phyloP scores from a whole-genome alignment of 148 eudicot genomes.

The Salicornia ramosissima region DNA sequence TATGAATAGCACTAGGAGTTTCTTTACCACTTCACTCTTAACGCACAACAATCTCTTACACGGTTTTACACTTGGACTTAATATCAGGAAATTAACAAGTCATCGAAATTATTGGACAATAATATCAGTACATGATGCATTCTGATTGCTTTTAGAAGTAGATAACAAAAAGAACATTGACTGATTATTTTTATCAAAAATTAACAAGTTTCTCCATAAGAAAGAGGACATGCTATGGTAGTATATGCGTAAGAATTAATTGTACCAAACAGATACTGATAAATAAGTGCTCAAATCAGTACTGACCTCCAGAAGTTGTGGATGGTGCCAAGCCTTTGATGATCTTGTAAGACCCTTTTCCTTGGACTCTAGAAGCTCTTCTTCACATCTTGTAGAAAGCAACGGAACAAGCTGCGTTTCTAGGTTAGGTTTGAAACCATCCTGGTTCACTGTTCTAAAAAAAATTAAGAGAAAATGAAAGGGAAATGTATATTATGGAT shows the following conservation, averaged over 20 bases:
- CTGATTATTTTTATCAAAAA: not conserved
- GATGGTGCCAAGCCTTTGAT: conserved; percentile 67
- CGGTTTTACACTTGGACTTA: too few relatives aligned
- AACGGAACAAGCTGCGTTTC: conserved; percentile 92
- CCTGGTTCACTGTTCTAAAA: conserved; percentile 77
- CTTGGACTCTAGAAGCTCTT: conserved; percentile 40
- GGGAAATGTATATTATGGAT: conserved; percentile 1
- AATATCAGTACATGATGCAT: not conserved
- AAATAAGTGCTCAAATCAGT: conserved; percentile 13
- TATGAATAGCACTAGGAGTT: not conserved
- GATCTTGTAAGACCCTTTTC: conserved; percentile 36
- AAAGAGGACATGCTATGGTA: not conserved
- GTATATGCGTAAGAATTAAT: not conserved
- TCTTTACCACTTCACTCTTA: not conserved
- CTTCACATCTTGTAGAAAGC: conserved; percentile 60
- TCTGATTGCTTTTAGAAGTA: not conserved
- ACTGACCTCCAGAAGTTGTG: conserved; percentile 75
- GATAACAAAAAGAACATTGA: not conserved
- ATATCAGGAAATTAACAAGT: not conserved
- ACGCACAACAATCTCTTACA: conserved; percentile 1
- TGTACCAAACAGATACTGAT: too few relatives aligned
- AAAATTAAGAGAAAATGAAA: conserved; percentile 6
- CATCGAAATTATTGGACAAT: not conserved
- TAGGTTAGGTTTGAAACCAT: conserved; percentile 93
- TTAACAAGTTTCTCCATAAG: not conserved